Evolutionary conservation across 768 basidiomycete species (phyloP).

Genomic region (Fomitopsis serialis): DNA sequence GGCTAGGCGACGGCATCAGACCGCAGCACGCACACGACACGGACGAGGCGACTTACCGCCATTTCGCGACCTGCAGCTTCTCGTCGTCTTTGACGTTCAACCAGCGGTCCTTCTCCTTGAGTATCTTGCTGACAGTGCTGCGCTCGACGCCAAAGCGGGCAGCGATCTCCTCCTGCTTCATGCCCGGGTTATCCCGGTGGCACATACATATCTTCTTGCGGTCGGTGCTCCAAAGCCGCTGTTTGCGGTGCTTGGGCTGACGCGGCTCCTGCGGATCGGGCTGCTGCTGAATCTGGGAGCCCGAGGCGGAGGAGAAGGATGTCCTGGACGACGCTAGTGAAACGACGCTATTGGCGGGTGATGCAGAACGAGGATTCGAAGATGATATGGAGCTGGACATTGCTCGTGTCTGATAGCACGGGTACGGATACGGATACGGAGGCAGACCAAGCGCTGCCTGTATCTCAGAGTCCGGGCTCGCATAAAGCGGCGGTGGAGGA

Average conservation of each 20-base stretch:
- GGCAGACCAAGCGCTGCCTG: not conserved
- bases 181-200: constrained; percentile 55
- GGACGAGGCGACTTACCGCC: constrained; percentile 42
- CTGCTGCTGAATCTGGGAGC: not conserved
- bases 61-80: constrained; percentile 56
- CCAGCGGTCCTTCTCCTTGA: constrained; percentile 84
- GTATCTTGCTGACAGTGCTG: constrained; percentile 91
- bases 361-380: constrained; percentile 48
- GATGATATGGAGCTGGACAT: constrained; percentile 39
- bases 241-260: constrained; percentile 55
- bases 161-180: constrained; percentile 84
- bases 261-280: constrained; percentile 13
- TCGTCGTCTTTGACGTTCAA: constrained; percentile 59
- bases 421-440: constrained; percentile 1
- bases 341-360: constrained; percentile 55
- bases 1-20: constrained; percentile 33
- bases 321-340: constrained; percentile 37
- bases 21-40: not conserved
- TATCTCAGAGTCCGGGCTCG: not conserved
- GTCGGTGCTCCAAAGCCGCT: constrained; percentile 69
- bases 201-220: constrained; percentile 72
- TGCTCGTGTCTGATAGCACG: constrained; percentile 35
- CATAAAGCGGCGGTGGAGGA: not conserved
- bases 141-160: constrained; percentile 73
- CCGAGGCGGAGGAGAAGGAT: constrained; percentile 41